Base-by-base conservation (phyloP, 768 basidiomycete species). In the Leccinum variicolor region DNA sequence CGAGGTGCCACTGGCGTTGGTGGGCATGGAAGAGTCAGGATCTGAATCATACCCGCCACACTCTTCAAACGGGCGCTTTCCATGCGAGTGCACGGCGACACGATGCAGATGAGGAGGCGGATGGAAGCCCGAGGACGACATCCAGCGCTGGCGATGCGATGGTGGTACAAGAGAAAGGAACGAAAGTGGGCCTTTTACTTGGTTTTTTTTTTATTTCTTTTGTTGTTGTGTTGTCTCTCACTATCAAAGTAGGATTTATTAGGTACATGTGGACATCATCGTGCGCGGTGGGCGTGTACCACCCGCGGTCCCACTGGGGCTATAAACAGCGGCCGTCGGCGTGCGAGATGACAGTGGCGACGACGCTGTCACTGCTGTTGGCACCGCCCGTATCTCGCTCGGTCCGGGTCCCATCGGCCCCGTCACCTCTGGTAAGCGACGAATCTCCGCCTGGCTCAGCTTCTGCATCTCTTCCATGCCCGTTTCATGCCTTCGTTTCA, bases 1-100 rank as follows among this genome's bases (percentile, higher is more conserved):
- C n/a, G 65, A 60, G n/a, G 70, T 68, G 57, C 68, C 70, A 59
- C 66, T 72, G 9, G 66, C 10, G 41, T 19, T 50, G 26, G 62
- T 52, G 55, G 68, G 61, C 68, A 71, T 66, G 63, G 71, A 39
- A 52, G 59, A 23, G 59, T 67, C 56, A 43, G 71, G 63, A 59
- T 70, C 70, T 45, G 72, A 72, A 58, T 67, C 72, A 47, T 74
- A 72, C 56, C 69, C 68, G 57, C 65, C 68, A 66, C 68, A 70
- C 47, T 72, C 70, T 19, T 72, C 69, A 52, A 71, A 71, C 54
- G 68, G 68, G 63, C 69, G 69, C 64, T 71, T 70, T 62, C 61
- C 69, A 62, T 67, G 64, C 34, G 69, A 57, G 41, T 67, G 67
- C 14, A 63, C 54, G 50, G 58, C 58, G 53, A 70, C 64, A 58